Evolutionary conservation across 2,329 filamentous ascomycete genomes (phyloP).

Genomic region (Thielaviopsis populi): DNA sequence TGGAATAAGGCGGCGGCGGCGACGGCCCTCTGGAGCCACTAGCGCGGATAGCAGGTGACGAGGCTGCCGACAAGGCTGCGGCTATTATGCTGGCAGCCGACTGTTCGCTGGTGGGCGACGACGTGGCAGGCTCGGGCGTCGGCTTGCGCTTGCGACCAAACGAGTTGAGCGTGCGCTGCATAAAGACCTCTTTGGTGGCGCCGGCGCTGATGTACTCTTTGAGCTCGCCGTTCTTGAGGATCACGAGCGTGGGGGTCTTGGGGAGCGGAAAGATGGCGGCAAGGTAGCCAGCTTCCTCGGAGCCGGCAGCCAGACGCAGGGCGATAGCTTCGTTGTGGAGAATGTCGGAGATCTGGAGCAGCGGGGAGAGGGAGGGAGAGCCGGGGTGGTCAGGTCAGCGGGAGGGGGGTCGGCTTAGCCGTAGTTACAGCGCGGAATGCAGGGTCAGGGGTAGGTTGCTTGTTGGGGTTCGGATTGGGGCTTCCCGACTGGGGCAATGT

Average conservation of each 20-base stretch:
- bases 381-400: background rate
- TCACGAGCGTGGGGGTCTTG: conserved; percentile 60
- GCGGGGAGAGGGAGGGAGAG: conserved; percentile 15
- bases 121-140: conserved; percentile 10
- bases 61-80: conserved; percentile 18
- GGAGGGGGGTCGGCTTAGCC: background rate
- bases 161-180: conserved; percentile 28
- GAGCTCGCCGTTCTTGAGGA: conserved; percentile 66
- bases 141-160: conserved; percentile 21
- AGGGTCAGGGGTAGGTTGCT: background rate
- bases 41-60: conserved; percentile 16
- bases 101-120: conserved; percentile 12
- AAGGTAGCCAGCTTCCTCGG: conserved; percentile 67
- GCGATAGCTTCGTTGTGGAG: conserved; percentile 50
- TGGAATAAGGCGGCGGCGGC: conserved; percentile 17
- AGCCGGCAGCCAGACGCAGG: conserved; percentile 55
- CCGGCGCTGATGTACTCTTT: conserved; percentile 60
- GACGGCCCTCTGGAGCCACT: conserved; percentile 16
- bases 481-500: conserved; percentile 17
- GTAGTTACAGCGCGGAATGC: background rate
- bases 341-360: conserved; percentile 36
- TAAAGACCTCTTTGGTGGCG: conserved; percentile 50
- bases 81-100: conserved; percentile 16
- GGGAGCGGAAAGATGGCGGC: conserved; percentile 70
- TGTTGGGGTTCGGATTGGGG: background rate